These are phyloP conservation scores for Pestalotiopsis sp. DNA, from an alignment of 2,329 filamentous ascomycete species.

Conservation along the genomic window DNA sequence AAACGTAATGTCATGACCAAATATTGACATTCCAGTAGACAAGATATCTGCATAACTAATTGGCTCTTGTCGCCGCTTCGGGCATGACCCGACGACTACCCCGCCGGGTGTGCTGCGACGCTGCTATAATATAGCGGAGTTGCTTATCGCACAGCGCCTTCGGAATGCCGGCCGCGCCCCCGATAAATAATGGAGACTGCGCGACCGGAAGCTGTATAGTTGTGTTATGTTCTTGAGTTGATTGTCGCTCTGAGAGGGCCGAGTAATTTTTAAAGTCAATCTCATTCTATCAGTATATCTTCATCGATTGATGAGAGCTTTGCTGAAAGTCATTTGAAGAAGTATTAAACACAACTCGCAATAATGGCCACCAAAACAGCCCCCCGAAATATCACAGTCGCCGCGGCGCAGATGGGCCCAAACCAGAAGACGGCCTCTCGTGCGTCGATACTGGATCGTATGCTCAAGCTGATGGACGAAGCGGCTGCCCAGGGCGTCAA, in stretches of 20 bases:
- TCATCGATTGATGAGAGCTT: background rate
- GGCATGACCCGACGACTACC: slow-evolving; percentile 4
- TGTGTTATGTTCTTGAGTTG: background rate
- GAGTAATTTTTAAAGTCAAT: background rate
- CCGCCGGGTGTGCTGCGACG: slow-evolving; percentile 3
- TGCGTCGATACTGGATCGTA: slow-evolving; percentile 45
- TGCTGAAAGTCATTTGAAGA: background rate
- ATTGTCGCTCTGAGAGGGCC: background rate
- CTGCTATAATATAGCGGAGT: background rate
- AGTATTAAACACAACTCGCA: background rate
- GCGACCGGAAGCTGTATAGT: background rate
- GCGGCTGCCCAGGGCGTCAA: slow-evolving; percentile 47
- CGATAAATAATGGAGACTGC: background rate
- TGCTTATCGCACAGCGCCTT: slow-evolving; percentile 1
- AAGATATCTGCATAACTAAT: slow-evolving; percentile 2
- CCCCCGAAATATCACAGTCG: slow-evolving; percentile 40
- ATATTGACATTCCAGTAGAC: background rate
- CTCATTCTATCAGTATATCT: background rate
- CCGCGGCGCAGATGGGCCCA: slow-evolving; percentile 56
- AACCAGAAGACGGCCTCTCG: slow-evolving; percentile 44
- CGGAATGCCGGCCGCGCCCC: background rate
- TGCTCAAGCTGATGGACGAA: slow-evolving; percentile 49
- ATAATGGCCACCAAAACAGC: slow-evolving; percentile 2
- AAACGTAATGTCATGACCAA: background rate
- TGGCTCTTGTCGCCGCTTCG: background rate